Conservation (phyloP, 352 stramenopile species). For the Pythium vanterpoolii region DNA sequence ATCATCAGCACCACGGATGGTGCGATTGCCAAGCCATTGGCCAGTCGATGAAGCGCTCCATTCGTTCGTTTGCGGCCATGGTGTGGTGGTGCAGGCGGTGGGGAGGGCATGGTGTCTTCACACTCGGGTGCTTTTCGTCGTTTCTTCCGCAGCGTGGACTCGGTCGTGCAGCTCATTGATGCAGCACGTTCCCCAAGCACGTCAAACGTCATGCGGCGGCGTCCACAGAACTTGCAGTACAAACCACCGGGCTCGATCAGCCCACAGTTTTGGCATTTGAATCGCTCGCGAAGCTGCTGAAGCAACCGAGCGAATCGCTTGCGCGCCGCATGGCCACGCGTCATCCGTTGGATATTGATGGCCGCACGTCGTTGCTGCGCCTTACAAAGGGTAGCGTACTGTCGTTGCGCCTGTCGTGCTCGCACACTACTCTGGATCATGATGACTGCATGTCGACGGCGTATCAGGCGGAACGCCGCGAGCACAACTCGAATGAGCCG, state of each 20-base stretch:
- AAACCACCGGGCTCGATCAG: constrained; percentile 47
- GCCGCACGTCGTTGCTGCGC: constrained; percentile 11
- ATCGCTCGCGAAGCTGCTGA: constrained; percentile 40
- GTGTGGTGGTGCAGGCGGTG: neutral
- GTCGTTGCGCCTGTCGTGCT: neutral
- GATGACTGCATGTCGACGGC: constrained; percentile 12
- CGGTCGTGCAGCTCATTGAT: constrained; percentile 1
- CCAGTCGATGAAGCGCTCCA: neutral
- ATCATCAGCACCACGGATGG: neutral
- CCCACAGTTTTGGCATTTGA: constrained; percentile 54
- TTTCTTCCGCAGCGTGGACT: constrained; percentile 13
- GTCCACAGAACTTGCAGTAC: constrained; percentile 72
- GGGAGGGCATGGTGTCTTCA: neutral
- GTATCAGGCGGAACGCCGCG: constrained; percentile 19
- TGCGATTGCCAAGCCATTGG: neutral
- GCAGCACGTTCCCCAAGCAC: constrained; percentile 3
- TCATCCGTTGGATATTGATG: constrained; percentile 27
- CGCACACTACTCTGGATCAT: constrained; percentile 22
- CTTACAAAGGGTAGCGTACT: neutral
- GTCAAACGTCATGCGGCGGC: constrained; percentile 34
- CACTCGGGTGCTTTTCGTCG: neutral
- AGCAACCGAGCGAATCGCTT: constrained; percentile 21
- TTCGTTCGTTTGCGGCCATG: neutral
- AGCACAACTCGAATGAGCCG: constrained; percentile 22
- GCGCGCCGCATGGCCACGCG: constrained; percentile 27